Base-by-base conservation (phyloP, 192 early-diverging fungal genomes). In the Backusella westeae region DNA sequence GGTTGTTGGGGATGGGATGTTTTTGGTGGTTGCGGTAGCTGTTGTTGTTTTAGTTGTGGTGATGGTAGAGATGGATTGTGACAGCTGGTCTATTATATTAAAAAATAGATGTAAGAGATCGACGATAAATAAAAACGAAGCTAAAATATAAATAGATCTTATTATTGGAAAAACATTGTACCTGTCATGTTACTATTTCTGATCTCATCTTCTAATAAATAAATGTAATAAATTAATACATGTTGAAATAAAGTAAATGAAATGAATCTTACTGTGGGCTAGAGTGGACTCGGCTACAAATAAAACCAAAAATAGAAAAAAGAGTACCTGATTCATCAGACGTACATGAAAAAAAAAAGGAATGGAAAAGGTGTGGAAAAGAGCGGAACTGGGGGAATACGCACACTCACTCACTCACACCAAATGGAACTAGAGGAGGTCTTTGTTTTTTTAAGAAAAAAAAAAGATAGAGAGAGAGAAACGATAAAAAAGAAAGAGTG, bases 261-360 rank as follows among this genome's bases (percentile, higher is more conserved):
- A 23, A 26, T 23, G 21, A 56, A 26, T 6, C 36, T 71, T 71
- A 71, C 69, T 41, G 14, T 29, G 44, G 12, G 69, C 38, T 39
- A 71, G n/a, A 69, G 67, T 44, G 10, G 41, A 44, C 38, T 46
- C 41, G 42, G 69, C 23, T 71, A 46, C 17, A 71, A 71, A 38
- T 23, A 71, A 6, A 44, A 71, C 38, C 41, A 71, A 38, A 46
- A 71, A 71, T 42, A 71, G 41, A 46, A 71, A 41, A 41, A 71
- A 41, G 26, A 29, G 41, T 36, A 32, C 23, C 21, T 44, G 69
- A 26, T 44, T 65, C 75, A 59, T 59, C 66, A 67, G 26, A 38
- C 21, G 36, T 42, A 41, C 69, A 71, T 71, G 39, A 71, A 71
- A 56, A 71, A 71, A 56, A 49, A 49, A 70, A 70, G 69, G 69